Percentiles rank a stretch among this genome's conserved stretches.
Evolutionary conservation across 371 early-diverging fungal genomes (phyloP).

Genomic region (Massospora cicadina): DNA sequence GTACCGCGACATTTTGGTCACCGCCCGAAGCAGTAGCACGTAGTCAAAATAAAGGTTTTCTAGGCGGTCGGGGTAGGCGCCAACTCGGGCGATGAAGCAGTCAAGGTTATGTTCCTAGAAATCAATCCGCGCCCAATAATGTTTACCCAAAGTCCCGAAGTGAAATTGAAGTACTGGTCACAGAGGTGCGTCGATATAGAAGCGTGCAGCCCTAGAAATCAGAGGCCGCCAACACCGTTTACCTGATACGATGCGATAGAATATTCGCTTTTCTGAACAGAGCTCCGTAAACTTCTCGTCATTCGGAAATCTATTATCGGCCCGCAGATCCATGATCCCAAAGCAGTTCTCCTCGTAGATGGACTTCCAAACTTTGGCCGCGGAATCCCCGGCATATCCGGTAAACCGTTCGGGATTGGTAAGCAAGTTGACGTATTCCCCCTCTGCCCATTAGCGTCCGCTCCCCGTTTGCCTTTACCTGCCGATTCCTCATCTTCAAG

Average conservation of each 20-base stretch:
- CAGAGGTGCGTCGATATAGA: constrained; percentile 97
- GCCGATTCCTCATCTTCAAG: constrained; percentile 60
- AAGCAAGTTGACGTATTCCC: constrained; percentile 70
- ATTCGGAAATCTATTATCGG: constrained; percentile 4
- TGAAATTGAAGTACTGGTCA: constrained; percentile 68
- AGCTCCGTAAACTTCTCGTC: constrained; percentile 17
- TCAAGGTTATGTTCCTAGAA: constrained; percentile 54
- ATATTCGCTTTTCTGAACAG: constrained; percentile 81
- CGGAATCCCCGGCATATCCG: constrained; percentile 79
- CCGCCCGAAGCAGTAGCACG: constrained; percentile 62
- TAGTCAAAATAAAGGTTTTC: constrained; percentile 88
- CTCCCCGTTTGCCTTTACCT: constrained; percentile 19
- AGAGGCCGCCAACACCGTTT: constrained; percentile 7
- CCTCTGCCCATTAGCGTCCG: constrained; percentile 36
- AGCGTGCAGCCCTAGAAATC: constrained; percentile 55
- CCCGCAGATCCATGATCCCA: constrained; percentile 43
- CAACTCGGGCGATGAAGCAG: constrained; percentile 77
- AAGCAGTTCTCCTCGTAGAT: constrained; percentile 95
- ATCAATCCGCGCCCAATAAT: neutral
- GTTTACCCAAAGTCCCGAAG: constrained; percentile 70
- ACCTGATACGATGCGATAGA: constrained; percentile 86
- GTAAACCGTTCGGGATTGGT: constrained; percentile 94
- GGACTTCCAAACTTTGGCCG: constrained; percentile 78
- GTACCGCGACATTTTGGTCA: constrained; percentile 64
- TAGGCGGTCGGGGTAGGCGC: constrained; percentile 73